These are phyloP conservation scores for Yamadazyma taylorii DNA, from an alignment of 1,139 yeast species.

Conservation along the genomic window DNA sequence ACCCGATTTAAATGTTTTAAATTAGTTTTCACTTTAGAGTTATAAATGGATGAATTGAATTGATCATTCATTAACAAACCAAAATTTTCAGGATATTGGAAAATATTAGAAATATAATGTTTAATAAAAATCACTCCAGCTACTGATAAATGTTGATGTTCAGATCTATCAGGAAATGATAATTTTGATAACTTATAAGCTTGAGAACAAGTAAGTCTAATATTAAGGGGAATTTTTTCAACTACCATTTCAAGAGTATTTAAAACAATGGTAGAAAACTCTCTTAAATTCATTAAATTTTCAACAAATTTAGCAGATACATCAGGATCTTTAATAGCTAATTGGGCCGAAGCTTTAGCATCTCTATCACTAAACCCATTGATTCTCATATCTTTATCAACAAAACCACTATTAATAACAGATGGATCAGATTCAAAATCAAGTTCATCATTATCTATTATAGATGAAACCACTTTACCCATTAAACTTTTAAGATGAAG, in stretches of 20 bases:
- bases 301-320: conserved; percentile 68
- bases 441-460: conserved; percentile 56
- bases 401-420: conserved; percentile 50
- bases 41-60: conserved; percentile 28
- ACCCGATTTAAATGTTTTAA: conserved; percentile 59
- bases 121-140: conserved; percentile 69
- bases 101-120: conserved; percentile 64
- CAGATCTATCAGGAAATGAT: conserved; percentile 53
- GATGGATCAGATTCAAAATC: conserved; percentile 83
- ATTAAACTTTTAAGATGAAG: conserved; percentile 53
- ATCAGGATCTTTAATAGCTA: conserved; percentile 75
- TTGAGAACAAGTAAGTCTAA: conserved; percentile 43
- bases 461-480: conserved; percentile 47
- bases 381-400: conserved; percentile 49
- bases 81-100: conserved; percentile 67
- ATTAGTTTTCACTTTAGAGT: conserved; percentile 42
- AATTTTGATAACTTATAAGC: conserved; percentile 36
- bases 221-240: conserved; percentile 58
- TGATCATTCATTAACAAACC: conserved; percentile 41
- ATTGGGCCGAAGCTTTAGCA: conserved; percentile 50
- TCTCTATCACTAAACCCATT: conserved; percentile 36
- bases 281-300: conserved; percentile 76
- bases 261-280: conserved; percentile 58
- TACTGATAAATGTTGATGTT: conserved; percentile 57
- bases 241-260: conserved; percentile 42